Evolutionary conservation across 805 yeast species (phyloP), one percentile per base, ranked within the genome.

Genomic region (Ogataea methylovora): DNA sequence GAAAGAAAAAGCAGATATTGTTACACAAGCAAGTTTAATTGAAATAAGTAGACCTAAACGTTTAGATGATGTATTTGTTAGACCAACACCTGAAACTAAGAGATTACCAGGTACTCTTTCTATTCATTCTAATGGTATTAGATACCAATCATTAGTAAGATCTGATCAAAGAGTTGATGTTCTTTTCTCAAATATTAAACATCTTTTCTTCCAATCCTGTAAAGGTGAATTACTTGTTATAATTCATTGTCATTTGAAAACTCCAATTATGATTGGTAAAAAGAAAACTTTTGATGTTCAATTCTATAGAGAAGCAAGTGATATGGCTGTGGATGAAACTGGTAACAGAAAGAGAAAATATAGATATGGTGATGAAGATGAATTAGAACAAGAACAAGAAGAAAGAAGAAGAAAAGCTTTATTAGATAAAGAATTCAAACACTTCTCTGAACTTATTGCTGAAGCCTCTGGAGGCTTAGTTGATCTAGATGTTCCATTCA

Each of bases 81-180:
- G 97, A 56, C 98, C 98, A 26, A 85, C 88, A 31, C 97, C 97
- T 1, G 98, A 90, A 56, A 83, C 96, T n/a, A 90, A 90, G 56
- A 84, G 95, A 59, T 78, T 82, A 20, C 90, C 97, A 11, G 97
- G 97, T 23, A 74, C 79, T 14, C 73, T 90, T 37, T 84, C 85
- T 42, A 85, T 90, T 41, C 98, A 90, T 60, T 94, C 86, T 56
- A 92, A 90, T 58, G 98, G 98, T 75, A 73, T 92, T 43, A 73
- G 97, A 48, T 92, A 88, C 58, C 94, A 85, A 54, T 81, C 94
- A 2, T 80, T 92, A 11, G 69, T 85, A 43, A 76, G 88, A 51
- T 68, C 79, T 13, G 97, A 90, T 50, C 94, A 86, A 47, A 74
- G 75, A 52, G 82, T 92, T 42, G 97, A 92, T 60, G 73, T 92